Evolutionary conservation across 2,329 filamentous ascomycete species (phyloP).

Genomic region (Catunica adiposa): DNA sequence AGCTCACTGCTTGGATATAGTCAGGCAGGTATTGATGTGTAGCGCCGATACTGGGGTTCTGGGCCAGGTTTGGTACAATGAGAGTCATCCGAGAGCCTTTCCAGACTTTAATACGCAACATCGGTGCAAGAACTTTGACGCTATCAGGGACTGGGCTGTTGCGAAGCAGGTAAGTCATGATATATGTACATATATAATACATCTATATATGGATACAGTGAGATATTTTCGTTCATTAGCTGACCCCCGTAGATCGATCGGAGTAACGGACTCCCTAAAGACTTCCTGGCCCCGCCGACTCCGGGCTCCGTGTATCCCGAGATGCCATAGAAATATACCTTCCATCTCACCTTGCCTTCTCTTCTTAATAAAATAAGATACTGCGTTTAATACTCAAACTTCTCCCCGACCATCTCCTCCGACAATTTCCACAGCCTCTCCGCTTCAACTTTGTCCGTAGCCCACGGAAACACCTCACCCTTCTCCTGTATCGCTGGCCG

Average conservation of each 20-base stretch:
- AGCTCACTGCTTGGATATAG: slow-evolving; percentile 44
- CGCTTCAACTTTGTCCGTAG: slow-evolving; percentile 11
- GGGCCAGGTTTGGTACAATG: slow-evolving; percentile 42
- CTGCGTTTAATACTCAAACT: slow-evolving; percentile 3
- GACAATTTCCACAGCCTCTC: slow-evolving; percentile 16
- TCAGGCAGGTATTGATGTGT: slow-evolving; percentile 49
- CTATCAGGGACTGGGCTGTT: slow-evolving; percentile 36
- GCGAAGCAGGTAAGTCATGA: slow-evolving; percentile 27
- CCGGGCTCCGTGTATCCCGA: slow-evolving; percentile 5
- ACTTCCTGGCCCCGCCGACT: slow-evolving; percentile 11
- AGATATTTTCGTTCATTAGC: not conserved
- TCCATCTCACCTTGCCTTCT: not conserved
- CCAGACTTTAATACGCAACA: slow-evolving; percentile 48
- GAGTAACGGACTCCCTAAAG: slow-evolving; percentile 11
- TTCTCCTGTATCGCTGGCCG: slow-evolving; percentile 1
- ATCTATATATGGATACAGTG: not conserved
- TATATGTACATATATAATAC: not conserved
- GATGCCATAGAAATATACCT: slow-evolving; percentile 3
- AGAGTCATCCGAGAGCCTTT: slow-evolving; percentile 30
- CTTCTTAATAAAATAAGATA: no score
- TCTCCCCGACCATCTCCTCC: slow-evolving; percentile 12
- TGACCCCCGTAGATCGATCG: slow-evolving; percentile 5
- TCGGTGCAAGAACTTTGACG: slow-evolving; percentile 40
- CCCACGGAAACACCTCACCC: slow-evolving; percentile 7
- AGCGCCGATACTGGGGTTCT: slow-evolving; percentile 42